phyloP scores from a whole-genome alignment of 1,139 yeast species.

The Hyphopichia burtonii region DNA sequence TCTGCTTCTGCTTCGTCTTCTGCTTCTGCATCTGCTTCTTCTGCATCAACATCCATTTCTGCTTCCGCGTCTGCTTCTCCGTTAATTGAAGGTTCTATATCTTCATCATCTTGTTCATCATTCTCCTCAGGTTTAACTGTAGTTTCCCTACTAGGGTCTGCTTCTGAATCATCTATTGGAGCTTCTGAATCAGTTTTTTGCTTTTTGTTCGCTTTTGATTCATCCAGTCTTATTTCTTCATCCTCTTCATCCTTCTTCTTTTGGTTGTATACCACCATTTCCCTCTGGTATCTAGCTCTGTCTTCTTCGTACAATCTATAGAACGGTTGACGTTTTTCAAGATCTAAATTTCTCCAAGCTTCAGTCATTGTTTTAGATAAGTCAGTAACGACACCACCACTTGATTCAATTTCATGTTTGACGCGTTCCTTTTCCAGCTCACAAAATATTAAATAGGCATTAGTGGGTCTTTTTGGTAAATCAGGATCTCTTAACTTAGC shows the following conservation, averaged over 20 bases:
- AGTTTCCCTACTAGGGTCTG: conserved; percentile 13
- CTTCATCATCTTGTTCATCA: conserved; percentile 1
- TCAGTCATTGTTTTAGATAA: conserved; percentile 79
- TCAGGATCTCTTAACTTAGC: conserved; percentile 63
- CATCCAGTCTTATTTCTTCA: conserved; percentile 10
- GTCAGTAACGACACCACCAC: conserved; percentile 55
- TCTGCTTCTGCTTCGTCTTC: no score
- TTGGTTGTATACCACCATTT: conserved; percentile 63
- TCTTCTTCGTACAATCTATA: conserved; percentile 79
- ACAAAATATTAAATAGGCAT: conserved; percentile 85
- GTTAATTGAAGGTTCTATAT: not conserved
- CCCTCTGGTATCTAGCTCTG: conserved; percentile 69
- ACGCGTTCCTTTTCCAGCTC: conserved; percentile 80
- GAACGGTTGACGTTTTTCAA: conserved; percentile 71
- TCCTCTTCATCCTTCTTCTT: conserved; percentile 23
- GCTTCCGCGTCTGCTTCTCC: conserved; percentile 4
- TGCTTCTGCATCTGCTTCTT: no score
- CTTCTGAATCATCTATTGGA: conserved; percentile 2
- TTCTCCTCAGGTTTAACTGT: conserved; percentile 3
- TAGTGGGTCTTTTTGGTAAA: conserved; percentile 85
- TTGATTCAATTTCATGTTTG: conserved; percentile 46
- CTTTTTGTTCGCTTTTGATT: conserved; percentile 8
- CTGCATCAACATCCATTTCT: not conserved
- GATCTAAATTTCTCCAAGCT: conserved; percentile 77
- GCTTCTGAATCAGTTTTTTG: conserved; percentile 14